A percentile compares a stretch with the other conserved stretches of the same genome.
phyloP scores from a whole-genome alignment of 176 grass and related monocot species.

The Chloris gayana region DNA sequence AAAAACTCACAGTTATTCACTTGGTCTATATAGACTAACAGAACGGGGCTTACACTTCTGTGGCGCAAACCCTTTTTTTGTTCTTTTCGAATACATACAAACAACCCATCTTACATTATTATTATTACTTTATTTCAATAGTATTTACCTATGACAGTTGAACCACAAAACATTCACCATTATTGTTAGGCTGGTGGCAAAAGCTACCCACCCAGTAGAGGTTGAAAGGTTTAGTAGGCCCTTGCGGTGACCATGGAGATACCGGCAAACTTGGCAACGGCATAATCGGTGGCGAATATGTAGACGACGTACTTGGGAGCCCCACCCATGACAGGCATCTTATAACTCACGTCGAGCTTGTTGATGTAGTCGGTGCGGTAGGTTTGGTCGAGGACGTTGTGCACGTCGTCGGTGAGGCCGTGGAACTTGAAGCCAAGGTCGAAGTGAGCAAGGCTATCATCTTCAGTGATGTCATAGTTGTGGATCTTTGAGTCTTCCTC shows the following conservation, averaged over 20 bases:
- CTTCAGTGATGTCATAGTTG: conserved; percentile 37
- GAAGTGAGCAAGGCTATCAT: conserved; percentile 44
- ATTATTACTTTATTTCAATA: too few relatives aligned
- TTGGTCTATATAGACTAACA: conserved; percentile 40
- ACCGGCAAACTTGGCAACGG: conserved; percentile 26
- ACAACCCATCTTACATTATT: too few relatives aligned
- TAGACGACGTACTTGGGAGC: conserved; percentile 26
- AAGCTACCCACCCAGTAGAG: too few relatives aligned
- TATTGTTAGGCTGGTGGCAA: too few relatives aligned
- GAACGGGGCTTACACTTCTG: conserved; percentile 60
- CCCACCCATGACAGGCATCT: conserved; percentile 55
- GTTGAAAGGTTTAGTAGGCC: not conserved
- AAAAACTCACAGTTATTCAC: conserved; percentile 53
- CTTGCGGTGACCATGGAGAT: not conserved
- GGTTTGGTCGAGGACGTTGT: conserved; percentile 57
- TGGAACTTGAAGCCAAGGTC: conserved; percentile 56
- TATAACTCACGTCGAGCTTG: conserved; percentile 42
- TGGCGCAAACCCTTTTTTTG: conserved; percentile 33
- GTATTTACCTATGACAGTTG: too few relatives aligned
- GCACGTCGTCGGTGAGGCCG: conserved; percentile 32
- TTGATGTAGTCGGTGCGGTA: conserved; percentile 48
- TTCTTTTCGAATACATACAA: too few relatives aligned
- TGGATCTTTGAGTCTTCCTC: conserved; percentile 51
- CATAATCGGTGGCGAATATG: conserved; percentile 51
- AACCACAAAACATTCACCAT: too few relatives aligned